Evolutionary conservation across 164 flowering plant species (phyloP).

Genomic region (Magnolia officinalis): DNA sequence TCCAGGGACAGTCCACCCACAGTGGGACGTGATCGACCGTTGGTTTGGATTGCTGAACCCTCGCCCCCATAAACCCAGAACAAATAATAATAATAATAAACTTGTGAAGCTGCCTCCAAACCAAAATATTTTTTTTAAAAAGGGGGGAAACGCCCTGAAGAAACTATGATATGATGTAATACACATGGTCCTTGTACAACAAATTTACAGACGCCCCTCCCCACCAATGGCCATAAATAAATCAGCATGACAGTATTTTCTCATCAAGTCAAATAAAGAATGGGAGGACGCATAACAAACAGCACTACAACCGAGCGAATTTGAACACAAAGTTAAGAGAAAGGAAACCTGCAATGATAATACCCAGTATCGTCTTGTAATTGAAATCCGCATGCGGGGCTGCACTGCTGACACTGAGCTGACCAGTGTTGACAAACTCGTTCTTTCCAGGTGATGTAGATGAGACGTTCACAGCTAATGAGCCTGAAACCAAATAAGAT

Average conservation of each 20-base stretch:
- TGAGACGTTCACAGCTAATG: constrained; percentile 60
- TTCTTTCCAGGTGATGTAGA: constrained; percentile 32
- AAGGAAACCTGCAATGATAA: background rate
- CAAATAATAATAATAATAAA: too few species aligned
- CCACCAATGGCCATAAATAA: constrained; percentile 6
- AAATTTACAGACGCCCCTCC: background rate
- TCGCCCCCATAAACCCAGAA: too few species aligned
- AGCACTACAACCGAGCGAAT: background rate
- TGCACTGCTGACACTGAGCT: constrained; percentile 36
- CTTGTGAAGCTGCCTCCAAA: too few species aligned
- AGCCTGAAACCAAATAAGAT: constrained; percentile 34
- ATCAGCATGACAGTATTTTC: constrained; percentile 7
- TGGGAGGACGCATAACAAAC: background rate
- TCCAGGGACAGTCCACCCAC: too few species aligned
- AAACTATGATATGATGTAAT: too few species aligned
- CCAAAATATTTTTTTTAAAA: too few species aligned
- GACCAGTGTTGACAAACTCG: constrained; percentile 49
- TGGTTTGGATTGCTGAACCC: too few species aligned
- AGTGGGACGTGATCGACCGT: too few species aligned
- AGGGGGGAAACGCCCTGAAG: too few species aligned
- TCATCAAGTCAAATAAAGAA: constrained; percentile 16
- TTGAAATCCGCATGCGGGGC: constrained; percentile 19
- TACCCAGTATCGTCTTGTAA: background rate
- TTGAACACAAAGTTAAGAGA: background rate
- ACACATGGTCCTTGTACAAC: background rate